These are phyloP conservation scores for Coemansia brasiliensis DNA, from an alignment of 192 early-diverging fungal genomes.

Conservation along the genomic window DNA sequence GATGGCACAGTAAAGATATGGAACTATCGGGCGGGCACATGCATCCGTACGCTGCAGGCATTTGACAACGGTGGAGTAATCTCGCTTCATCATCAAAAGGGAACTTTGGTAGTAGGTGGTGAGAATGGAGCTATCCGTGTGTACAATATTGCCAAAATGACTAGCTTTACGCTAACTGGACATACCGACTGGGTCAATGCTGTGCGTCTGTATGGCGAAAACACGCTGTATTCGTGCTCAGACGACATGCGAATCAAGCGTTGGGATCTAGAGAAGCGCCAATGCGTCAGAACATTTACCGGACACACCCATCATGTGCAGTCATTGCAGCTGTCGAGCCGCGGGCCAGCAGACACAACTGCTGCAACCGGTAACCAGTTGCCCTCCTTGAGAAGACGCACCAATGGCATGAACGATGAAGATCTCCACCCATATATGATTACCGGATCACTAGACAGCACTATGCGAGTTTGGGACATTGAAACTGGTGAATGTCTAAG, in stretches of 20 bases:
- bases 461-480: constrained; percentile 90
- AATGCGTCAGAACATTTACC: constrained; percentile 64
- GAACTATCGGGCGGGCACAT: constrained; percentile 86
- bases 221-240: constrained; percentile 75
- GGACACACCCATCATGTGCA: constrained; percentile 81
- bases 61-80: constrained; percentile 71
- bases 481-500: constrained; percentile 73
- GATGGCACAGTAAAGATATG: constrained; percentile 92
- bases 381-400: not conserved
- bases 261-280: constrained; percentile 79
- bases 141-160: constrained; percentile 70
- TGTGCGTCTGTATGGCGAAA: constrained; percentile 73
- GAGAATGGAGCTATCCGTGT: constrained; percentile 83
- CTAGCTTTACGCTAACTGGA: constrained; percentile 68
- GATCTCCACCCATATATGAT: constrained; percentile 60
- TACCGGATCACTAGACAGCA: constrained; percentile 82
- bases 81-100: constrained; percentile 77
- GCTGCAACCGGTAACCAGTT: not conserved
- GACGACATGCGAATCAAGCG: constrained; percentile 84
- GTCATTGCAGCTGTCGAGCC: constrained; percentile 51
- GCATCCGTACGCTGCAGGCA: constrained; percentile 70
- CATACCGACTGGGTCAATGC: constrained; percentile 92
- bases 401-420: constrained; percentile 2
- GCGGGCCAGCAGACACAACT: constrained; percentile 10
- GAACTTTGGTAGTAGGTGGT: constrained; percentile 81